Base-by-base conservation (phyloP, 805 yeast genomes). In the Ogataea philodendri region DNA sequence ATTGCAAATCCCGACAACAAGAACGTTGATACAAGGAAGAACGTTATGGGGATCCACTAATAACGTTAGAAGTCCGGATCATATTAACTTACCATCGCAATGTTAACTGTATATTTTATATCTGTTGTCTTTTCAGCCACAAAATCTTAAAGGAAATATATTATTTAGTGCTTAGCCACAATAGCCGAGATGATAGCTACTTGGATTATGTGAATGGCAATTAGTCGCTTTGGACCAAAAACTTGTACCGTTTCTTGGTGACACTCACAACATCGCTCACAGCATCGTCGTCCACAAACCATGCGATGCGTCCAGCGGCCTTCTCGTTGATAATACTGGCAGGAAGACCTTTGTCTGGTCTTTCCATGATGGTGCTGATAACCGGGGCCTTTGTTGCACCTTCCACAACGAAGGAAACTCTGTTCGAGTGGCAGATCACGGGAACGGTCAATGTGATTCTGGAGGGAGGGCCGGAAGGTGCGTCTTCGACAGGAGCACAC, bases 251-350 rank as follows among this genome's bases (percentile, higher is more conserved):
- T 62, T 78, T 81, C 65, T 80, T 81, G 13, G 84, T 78, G 32
- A 81, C 72, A 5, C 63, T 60, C 52, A 76, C 76, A 32, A 84
- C 84, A 54, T 87, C 96, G 30, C 78, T 74, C 51, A 86, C 75
- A 3, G 96, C 96, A 48, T 81, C 96, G 52, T 87, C 85, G 59
- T 90, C 98, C 22, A 90, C 97, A 67, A 90, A 90, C 98, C 98
- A 90, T 6, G 89, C 77, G 5, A 90, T 96, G 62, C 84, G 82
- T 10, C 97, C 97, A 1, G 95, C 96, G n/a, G 96, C 95, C 19
- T 85, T 84, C 62, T 88, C 97, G 57, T 89, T 89, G 37, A 90
- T 96, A 40, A 90, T 82, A 42, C 93, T 80, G 43, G 93, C 84
- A 22, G 98, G 98, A 41, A 90, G 72, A 1, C 96, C 96, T 67